A percentile compares a stretch with the other conserved stretches of the same genome.
phyloP scores from a whole-genome alignment of 31 red algal genomes.

The Porphyra umbilicalis region DNA sequence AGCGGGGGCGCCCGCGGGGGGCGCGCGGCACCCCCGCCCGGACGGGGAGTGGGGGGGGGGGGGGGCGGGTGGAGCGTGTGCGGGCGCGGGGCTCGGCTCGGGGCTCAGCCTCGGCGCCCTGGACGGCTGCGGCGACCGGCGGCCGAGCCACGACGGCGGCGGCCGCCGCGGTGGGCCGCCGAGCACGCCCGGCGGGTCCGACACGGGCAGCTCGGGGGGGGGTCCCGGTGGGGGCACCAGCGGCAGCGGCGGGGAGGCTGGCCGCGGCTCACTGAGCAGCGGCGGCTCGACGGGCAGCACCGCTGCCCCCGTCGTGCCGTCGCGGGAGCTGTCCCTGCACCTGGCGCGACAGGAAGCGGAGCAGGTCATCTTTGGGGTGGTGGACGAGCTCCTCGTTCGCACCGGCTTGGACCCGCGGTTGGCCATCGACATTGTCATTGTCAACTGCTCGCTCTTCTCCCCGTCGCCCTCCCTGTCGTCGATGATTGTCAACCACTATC shows the following conservation, averaged over 20 bases:
- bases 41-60: not conserved
- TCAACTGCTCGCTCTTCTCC: conserved; percentile 96
- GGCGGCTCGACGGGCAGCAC: not conserved
- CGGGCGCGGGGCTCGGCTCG: not conserved
- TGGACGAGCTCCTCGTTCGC: conserved; percentile 62
- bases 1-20: not conserved
- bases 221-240: not conserved
- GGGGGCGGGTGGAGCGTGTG: not conserved
- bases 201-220: not conserved
- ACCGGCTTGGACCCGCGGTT: conserved; percentile 56
- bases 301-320: not conserved
- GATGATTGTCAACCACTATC: conserved; percentile 98
- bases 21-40: not conserved
- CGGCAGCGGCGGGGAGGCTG: not conserved
- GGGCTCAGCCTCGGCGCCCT: too few relatives aligned
- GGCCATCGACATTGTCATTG: conserved; percentile 75
- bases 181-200: not conserved
- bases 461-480: conserved; percentile 90
- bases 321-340: conserved; percentile 30
- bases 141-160: not conserved
- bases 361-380: conserved; percentile 73
- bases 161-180: not conserved
- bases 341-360: conserved; percentile 91
- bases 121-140: not conserved
- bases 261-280: not conserved